Base-by-base conservation (phyloP, 352 stramenopile species). In the Phytopythium montanum region DNA sequence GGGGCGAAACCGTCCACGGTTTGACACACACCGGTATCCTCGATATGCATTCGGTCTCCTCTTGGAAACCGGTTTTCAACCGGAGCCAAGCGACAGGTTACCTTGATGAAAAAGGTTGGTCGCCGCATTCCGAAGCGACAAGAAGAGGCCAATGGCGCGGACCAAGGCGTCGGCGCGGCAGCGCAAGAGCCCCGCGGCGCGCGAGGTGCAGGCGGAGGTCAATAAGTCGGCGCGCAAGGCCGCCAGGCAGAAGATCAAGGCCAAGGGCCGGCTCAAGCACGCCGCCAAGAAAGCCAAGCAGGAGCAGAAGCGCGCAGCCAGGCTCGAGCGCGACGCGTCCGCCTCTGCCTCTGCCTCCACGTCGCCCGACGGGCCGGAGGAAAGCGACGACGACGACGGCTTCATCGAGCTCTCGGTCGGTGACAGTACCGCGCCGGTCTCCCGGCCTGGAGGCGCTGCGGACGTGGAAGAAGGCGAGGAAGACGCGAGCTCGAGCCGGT, bases 201-300 rank as follows among this genome's bases (percentile, higher is more conserved):
- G 68, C 10, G 72, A 85, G 33, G 72, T 74, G 50, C 65, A 73
- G 42, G 65, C 46, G 3, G 58, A 73, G 38, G 13, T n/a, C n/a
- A 61, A 55, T 7, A 72, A 69, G 69, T 64, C 62, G 4, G 71
- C 77, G 42, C 78, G 72, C 28, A 85, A 73, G 64, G 85, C 73
- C 54, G 56, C 57, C 29, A 90, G 88, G 52, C 51, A 54, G 25
- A 85, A 88, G 69, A 66, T 81, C 44, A 90, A 88, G 57, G 72
- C 71, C 54, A 85, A 85, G 50, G 69, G 72, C 2, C 86, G 84
- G 36, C 62, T 61, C 29, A 82, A 84, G n/a, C 59, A 78, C 53
- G 75, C 72, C 1, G 67, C 60, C 29, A 88, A 87, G 62, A n/a
- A 73, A 28, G 77, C 76, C 18, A 87, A 85, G 48, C 38, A 79